Conservation (phyloP, 345 rosid species). For the Lepidium didymum region DNA sequence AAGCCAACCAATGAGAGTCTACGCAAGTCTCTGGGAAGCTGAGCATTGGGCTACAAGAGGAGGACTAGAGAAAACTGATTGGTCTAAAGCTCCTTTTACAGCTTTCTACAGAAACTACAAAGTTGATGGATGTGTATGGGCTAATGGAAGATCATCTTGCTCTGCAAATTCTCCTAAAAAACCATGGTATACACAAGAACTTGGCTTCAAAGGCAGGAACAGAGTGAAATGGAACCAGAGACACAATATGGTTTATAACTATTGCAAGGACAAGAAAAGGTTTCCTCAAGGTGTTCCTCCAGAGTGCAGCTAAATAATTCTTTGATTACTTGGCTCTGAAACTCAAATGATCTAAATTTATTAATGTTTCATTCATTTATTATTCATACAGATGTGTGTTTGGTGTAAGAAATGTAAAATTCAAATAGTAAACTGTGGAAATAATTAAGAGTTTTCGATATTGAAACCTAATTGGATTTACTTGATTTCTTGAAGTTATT, state of each 20-base stretch:
- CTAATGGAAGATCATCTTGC: slow-evolving; percentile 38
- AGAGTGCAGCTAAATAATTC: background rate
- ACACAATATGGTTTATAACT: slow-evolving; percentile 42
- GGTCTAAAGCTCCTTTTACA: slow-evolving; percentile 53
- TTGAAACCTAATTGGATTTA: background rate
- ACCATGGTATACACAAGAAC: slow-evolving; percentile 34
- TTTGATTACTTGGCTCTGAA: background rate
- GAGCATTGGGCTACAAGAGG: slow-evolving; percentile 71
- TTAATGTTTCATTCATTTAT: background rate
- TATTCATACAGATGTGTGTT: too few species aligned
- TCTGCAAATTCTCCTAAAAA: background rate
- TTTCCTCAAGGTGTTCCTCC: slow-evolving; percentile 36
- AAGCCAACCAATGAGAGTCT: slow-evolving; percentile 45
- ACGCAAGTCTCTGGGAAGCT: slow-evolving; percentile 57
- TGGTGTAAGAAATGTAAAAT: too few species aligned
- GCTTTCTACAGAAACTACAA: slow-evolving; percentile 53
- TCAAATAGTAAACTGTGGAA: background rate
- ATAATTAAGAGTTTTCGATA: background rate
- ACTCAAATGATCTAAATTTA: background rate
- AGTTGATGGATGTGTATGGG: slow-evolving; percentile 42
- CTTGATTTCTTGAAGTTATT: background rate
- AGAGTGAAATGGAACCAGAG: slow-evolving; percentile 39
- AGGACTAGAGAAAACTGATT: slow-evolving; percentile 52
- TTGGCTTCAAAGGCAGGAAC: slow-evolving; percentile 17
- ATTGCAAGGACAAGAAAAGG: slow-evolving; percentile 13